These are phyloP conservation scores for Penicillium sp. DNA, from an alignment of 2,329 filamentous ascomycete genomes.

Conservation along the genomic window DNA sequence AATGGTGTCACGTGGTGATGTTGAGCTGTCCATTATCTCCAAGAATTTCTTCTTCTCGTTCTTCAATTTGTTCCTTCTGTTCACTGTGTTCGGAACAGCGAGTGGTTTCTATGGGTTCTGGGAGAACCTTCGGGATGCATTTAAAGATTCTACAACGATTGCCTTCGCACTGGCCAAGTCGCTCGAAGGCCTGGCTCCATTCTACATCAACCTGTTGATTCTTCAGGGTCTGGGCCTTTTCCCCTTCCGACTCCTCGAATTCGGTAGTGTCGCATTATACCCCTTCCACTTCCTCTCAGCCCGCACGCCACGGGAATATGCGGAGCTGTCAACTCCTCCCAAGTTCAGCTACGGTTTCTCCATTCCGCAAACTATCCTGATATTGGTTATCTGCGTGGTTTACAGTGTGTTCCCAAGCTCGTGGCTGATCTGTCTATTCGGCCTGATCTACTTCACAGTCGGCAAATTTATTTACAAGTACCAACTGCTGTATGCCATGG, in stretches of 20 bases:
- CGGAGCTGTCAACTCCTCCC: slow-evolving; percentile 75
- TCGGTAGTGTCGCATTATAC: slow-evolving; percentile 80
- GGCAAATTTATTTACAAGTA: slow-evolving; percentile 58
- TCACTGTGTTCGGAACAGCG: slow-evolving; percentile 81
- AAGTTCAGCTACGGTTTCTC: slow-evolving; percentile 96
- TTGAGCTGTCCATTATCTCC: slow-evolving; percentile 90
- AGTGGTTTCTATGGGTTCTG: slow-evolving; percentile 68
- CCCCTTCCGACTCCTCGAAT: slow-evolving; percentile 85
- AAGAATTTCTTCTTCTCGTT: slow-evolving; percentile 99
- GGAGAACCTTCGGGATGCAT: slow-evolving; percentile 64
- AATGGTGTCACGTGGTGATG: slow-evolving; percentile 90
- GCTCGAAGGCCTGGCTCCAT: slow-evolving; percentile 70
- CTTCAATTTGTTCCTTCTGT: slow-evolving; percentile 97
- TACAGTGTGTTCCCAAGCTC: slow-evolving; percentile 84
- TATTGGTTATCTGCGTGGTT: slow-evolving; percentile 93
- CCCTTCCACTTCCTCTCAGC: slow-evolving; percentile 75
- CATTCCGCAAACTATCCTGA: slow-evolving; percentile 83
- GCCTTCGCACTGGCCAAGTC: slow-evolving; percentile 72
- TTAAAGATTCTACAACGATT: slow-evolving; percentile 76
- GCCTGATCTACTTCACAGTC: slow-evolving; percentile 59
- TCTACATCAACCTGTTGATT: slow-evolving; percentile 93
- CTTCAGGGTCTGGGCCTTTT: slow-evolving; percentile 91
- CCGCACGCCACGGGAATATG: slow-evolving; percentile 85
- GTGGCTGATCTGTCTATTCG: slow-evolving; percentile 77
- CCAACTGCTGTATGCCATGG: slow-evolving; percentile 96